phyloP scores from a whole-genome alignment of 192 early-diverging fungal species.

The Backusella circina region DNA sequence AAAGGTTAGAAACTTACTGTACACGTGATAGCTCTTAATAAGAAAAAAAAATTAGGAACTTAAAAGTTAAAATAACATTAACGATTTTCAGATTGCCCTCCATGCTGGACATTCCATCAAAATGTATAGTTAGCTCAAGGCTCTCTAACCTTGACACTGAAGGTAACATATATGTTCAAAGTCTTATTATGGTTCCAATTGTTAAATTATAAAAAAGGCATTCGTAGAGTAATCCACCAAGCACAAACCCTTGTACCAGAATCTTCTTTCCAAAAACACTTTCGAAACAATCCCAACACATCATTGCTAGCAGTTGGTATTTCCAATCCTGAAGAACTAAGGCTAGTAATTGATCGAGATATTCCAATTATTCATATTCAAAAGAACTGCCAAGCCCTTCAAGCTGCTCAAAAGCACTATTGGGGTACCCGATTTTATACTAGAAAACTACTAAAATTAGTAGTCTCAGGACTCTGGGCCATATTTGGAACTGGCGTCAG shows the following conservation, averaged over 20 bases:
- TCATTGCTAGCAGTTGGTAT: conserved; percentile 20
- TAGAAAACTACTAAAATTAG: not conserved
- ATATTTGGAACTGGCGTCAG: not conserved
- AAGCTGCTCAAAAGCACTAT: conserved; percentile 4
- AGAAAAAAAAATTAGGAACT: not conserved
- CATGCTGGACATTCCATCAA: conserved; percentile 5
- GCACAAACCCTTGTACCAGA: not conserved
- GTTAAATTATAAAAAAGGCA: not conserved
- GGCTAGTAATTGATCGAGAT: not conserved
- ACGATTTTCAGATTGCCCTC: not conserved
- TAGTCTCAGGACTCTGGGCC: conserved; percentile 3
- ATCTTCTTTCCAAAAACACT: not conserved
- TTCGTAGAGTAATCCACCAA: not conserved
- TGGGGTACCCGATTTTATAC: not conserved
- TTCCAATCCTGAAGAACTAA: conserved; percentile 21
- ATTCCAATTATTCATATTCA: conserved; percentile 25
- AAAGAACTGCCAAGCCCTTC: conserved; percentile 7
- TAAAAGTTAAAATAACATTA: not conserved
- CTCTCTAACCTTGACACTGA: not conserved
- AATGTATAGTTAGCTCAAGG: not conserved
- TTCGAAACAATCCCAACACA: not conserved
- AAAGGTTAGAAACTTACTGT: not conserved
- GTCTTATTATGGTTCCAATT: not conserved
- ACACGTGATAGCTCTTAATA: not conserved
- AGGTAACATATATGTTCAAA: not conserved